These are phyloP conservation scores for Auxenochlorella pyrenoidosa DNA, from an alignment of 139 green algal species.

Conservation along the genomic window DNA sequence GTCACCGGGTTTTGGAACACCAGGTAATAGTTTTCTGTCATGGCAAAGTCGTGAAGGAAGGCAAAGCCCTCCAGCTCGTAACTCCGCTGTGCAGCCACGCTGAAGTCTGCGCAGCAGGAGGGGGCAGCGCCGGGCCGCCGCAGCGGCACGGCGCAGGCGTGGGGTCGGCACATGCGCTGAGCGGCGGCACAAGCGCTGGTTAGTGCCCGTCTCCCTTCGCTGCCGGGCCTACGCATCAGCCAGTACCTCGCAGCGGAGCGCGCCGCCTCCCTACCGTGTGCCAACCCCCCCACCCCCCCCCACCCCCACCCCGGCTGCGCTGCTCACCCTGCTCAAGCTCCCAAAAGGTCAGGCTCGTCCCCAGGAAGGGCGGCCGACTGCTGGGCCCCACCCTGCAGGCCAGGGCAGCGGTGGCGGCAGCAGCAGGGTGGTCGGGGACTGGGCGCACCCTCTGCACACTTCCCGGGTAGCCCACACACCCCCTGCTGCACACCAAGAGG, in stretches of 20 bases:
- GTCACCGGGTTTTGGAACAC: conserved; percentile 55
- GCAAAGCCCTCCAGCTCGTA: conserved; percentile 46
- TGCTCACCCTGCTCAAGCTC: conserved; percentile 40
- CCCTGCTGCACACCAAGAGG: too few relatives aligned
- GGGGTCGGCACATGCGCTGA: too few relatives aligned
- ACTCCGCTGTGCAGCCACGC: not conserved
- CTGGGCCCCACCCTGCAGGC: conserved; percentile 13
- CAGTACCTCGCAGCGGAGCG: too few relatives aligned
- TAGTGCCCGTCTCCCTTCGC: too few relatives aligned
- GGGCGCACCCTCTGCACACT: too few relatives aligned
- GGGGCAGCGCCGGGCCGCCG: not conserved
- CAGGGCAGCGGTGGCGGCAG: too few relatives aligned
- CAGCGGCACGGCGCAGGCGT: too few relatives aligned
- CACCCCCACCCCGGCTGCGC: not conserved
- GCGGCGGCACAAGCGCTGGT: too few relatives aligned
- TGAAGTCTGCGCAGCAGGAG: not conserved
- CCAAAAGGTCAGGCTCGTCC: conserved; percentile 53
- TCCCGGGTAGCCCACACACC: too few relatives aligned
- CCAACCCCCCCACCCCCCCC: not conserved
- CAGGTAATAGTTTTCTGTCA: conserved; percentile 54
- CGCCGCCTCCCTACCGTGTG: not conserved
- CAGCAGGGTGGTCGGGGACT: not conserved
- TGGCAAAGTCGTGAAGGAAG: conserved; percentile 61
- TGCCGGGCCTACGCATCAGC: too few relatives aligned
- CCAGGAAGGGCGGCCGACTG: conserved; percentile 14